A percentile compares a stretch with the other conserved stretches of the same genome.
phyloP scores from a whole-genome alignment of 768 basidiomycete genomes.

The Paxillus rubicundulus region DNA sequence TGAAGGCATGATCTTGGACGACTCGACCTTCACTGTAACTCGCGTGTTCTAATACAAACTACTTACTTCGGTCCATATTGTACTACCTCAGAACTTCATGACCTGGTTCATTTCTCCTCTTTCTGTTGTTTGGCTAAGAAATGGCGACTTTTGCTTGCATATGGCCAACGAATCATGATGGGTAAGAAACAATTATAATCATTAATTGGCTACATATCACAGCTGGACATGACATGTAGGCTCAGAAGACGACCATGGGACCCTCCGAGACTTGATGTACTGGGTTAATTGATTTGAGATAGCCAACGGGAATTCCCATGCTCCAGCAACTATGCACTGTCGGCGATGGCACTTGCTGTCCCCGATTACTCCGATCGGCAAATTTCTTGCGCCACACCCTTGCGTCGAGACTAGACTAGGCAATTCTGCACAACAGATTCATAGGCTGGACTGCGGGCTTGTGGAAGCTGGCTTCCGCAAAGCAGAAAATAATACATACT shows the following conservation, averaged over 20 bases:
- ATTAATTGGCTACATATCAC: slow-evolving; percentile 29
- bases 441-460: background rate
- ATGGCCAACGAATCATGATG: too few species aligned
- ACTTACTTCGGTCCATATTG: background rate
- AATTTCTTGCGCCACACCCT: background rate
- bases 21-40: background rate
- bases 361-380: slow-evolving; percentile 3
- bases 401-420: background rate
- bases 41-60: background rate
- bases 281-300: slow-evolving; percentile 38
- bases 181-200: background rate
- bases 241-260: slow-evolving; percentile 20
- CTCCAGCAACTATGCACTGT: slow-evolving; percentile 17
- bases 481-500: slow-evolving; percentile 2
- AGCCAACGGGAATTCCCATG: slow-evolving; percentile 27
- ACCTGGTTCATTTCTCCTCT: background rate
- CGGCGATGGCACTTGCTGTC: slow-evolving; percentile 1
- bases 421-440: slow-evolving; percentile 5
- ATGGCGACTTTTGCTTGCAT: too few species aligned
- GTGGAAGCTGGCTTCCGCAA: background rate
- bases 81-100: background rate
- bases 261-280: slow-evolving; percentile 32
- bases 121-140: too few species aligned
- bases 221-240: slow-evolving; percentile 34
- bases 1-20: slow-evolving; percentile 25